These are phyloP conservation scores for Pseudofabraea citricarpa DNA, from an alignment of 2,329 filamentous ascomycete species.

Conservation along the genomic window DNA sequence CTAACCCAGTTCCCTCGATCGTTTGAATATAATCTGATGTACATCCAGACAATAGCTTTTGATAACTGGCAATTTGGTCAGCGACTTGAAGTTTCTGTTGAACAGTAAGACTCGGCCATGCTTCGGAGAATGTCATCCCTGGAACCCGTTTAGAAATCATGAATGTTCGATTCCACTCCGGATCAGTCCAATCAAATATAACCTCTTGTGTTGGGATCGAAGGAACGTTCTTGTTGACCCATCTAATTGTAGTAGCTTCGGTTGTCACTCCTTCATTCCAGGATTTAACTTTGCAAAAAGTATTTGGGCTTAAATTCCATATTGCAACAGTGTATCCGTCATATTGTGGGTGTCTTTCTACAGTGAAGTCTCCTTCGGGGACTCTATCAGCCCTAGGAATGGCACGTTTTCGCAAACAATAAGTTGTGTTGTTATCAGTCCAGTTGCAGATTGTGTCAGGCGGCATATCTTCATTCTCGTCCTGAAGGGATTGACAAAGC, in stretches of 20 bases:
- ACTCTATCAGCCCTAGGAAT: no score
- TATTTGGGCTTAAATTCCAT: constrained; percentile 6
- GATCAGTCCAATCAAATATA: constrained; percentile 8
- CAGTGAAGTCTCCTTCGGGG: no score
- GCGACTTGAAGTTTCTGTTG: neutral
- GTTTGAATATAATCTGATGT: no score
- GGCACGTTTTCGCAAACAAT: no score
- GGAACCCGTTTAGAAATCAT: constrained; percentile 8
- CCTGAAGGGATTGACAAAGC: no score
- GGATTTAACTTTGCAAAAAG: constrained; percentile 11
- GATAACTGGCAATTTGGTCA: constrained; percentile 1
- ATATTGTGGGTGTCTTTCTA: no score
- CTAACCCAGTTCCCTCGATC: no score
- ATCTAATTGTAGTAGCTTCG: constrained; percentile 6
- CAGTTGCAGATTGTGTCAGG: no score
- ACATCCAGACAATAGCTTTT: no score
- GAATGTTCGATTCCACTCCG: constrained; percentile 5
- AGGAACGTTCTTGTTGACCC: constrained; percentile 5
- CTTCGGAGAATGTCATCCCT: constrained; percentile 5
- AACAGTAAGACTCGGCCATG: constrained; percentile 3
- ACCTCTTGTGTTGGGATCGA: constrained; percentile 8
- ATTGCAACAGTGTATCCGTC: no score
- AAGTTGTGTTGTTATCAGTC: no score
- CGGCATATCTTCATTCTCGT: no score
- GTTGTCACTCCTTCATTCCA: constrained; percentile 7